These are phyloP conservation scores for Ogataea ganodermae DNA, from an alignment of 805 yeast genomes.

Conservation along the genomic window DNA sequence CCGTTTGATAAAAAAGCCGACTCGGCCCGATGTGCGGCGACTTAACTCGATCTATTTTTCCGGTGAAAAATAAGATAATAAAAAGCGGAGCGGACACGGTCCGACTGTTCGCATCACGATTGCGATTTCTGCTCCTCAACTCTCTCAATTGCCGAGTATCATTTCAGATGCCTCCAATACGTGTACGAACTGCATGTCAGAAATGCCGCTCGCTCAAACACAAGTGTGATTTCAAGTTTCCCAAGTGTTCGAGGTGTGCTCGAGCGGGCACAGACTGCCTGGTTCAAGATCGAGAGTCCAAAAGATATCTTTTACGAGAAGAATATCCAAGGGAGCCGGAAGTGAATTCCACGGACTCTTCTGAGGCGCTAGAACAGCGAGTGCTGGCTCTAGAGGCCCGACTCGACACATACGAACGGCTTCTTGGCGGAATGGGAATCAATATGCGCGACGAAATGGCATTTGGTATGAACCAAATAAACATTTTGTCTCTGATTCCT, in stretches of 20 bases:
- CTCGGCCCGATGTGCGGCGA: constrained; percentile 6
- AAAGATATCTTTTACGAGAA: constrained; percentile 10
- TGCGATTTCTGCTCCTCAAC: too few species aligned
- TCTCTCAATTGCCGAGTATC: too few species aligned
- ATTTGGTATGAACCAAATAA: constrained; percentile 16
- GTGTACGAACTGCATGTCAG: constrained; percentile 25
- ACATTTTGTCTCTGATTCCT: constrained; percentile 21
- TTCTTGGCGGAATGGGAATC: constrained; percentile 7
- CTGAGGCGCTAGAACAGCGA: not conserved
- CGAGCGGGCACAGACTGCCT: constrained; percentile 20
- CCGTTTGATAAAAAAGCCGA: not conserved
- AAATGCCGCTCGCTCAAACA: constrained; percentile 28
- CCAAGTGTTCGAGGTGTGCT: constrained; percentile 26
- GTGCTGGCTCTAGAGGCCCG: constrained; percentile 4
- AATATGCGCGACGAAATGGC: not conserved
- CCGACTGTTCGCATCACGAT: not conserved
- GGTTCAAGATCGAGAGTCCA: constrained; percentile 20
- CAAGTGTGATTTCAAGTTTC: constrained; percentile 26
- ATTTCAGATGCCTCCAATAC: constrained; percentile 17
- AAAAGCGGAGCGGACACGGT: not conserved
- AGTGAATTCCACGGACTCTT: not conserved
- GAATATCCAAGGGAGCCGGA: not conserved
- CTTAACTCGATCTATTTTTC: not conserved
- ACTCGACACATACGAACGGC: constrained; percentile 4
- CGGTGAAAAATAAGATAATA: not conserved